phyloP scores from a whole-genome alignment of 129 eudicot species.

The Lactuca sativa region DNA sequence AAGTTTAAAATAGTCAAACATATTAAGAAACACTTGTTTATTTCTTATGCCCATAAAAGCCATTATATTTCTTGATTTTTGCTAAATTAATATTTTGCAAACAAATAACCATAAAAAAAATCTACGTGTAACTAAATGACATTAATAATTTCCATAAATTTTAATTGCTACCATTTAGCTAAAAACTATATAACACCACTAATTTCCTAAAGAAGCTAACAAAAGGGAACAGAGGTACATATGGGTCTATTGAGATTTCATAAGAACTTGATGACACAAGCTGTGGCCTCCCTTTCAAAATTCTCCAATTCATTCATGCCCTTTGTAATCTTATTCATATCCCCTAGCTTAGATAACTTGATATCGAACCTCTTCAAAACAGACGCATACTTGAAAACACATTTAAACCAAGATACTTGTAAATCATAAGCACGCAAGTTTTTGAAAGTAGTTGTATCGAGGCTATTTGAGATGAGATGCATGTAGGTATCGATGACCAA shows the following conservation, averaged over 20 bases:
- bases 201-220: no score
- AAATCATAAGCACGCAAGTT: conserved; percentile 35
- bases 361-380: conserved; percentile 44
- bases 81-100: no score
- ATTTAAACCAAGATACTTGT: conserved; percentile 33
- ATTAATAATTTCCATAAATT: no score
- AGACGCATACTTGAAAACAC: conserved; percentile 31
- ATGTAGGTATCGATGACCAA: conserved; percentile 19
- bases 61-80: no score
- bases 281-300: conserved; percentile 26
- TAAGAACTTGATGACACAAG: conserved; percentile 31
- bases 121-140: no score
- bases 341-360: conserved; percentile 29
- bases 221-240: background rate
- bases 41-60: no score
- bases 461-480: conserved; percentile 24
- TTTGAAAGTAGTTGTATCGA: conserved; percentile 31
- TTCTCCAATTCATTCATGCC: conserved; percentile 30
- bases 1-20: no score
- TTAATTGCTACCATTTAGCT: no score
- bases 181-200: no score
- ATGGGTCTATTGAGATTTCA: conserved; percentile 25
- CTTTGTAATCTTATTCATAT: conserved; percentile 32
- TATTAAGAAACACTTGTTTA: no score
- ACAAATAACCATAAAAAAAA: no score